Evolutionary conservation across 257 asterid species (phyloP).

Genomic region (Solanum pennellii): DNA sequence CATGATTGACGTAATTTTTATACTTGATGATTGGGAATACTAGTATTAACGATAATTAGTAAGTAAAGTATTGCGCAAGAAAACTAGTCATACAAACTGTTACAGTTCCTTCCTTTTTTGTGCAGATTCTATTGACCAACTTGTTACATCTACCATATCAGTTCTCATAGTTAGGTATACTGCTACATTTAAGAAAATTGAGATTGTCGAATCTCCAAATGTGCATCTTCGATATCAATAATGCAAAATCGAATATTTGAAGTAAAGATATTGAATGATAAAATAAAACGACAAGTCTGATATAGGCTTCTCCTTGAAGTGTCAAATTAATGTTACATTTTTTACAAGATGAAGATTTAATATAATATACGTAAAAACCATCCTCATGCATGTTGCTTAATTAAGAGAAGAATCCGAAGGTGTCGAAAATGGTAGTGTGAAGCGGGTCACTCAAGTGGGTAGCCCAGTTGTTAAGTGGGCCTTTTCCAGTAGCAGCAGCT

Average conservation of each 20-base stretch:
- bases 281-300: neutral
- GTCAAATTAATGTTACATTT: neutral
- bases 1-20: no score
- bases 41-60: no score
- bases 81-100: no score
- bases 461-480: conserved; percentile 95
- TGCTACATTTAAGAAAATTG: no score
- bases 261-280: neutral
- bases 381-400: conserved; percentile 7
- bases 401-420: conserved; percentile 56
- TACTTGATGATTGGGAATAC: no score
- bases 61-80: no score
- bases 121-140: no score
- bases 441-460: conserved; percentile 99
- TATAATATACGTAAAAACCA: neutral
- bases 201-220: no score
- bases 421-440: conserved; percentile 94
- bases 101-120: no score
- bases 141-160: no score
- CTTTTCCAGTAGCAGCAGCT: conserved; percentile 94
- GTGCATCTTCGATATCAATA: neutral
- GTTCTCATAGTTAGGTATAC: no score
- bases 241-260: neutral
- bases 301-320: neutral
- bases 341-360: neutral